Base-by-base conservation (phyloP, 2,329 filamentous ascomycete species). In the Cladobotryum protrusum region DNA sequence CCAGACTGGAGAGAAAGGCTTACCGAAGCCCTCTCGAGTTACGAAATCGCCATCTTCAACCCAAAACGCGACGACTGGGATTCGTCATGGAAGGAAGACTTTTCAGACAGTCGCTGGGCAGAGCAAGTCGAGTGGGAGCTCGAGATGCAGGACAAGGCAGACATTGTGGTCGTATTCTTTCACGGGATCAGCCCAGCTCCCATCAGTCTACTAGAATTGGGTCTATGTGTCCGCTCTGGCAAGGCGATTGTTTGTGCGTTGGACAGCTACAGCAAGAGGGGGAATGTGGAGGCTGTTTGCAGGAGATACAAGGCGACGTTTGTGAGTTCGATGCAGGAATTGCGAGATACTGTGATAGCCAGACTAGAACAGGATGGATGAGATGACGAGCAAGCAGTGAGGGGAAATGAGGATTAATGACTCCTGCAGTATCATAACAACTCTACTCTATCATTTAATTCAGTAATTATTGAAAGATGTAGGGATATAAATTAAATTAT, bases 71-170 rank as follows among this genome's bases (percentile, higher is more conserved):
- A 66, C 5, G 72, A 78, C 59, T 86, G 82, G 83, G 73, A 82
- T 57, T 59, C 62, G 8, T 71, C 64, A 1, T 81, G 77, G 73
- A 64, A 54, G 13, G 76, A 82, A 47, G 73, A 81, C 44, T 65
- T 73, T 15, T 61, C 65, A 0, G 73, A 74, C 50, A 53, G 55
- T 3, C 70, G 66, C 0, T 85, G 79, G 63, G 63, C 62, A 8
- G 63, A 74, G 36, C 83, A 86, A 60, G 72, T 81, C 0, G 63
- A 72, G 29, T 86, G 83, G 82, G 83, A 86, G 66, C 68, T 85
- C 2, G 68, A 74, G 14, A 78, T 72, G 62, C 75, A 81, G 54
- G 74, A 79, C 13, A 53, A 54, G 1, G 77, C 78, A 0, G 71
- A 76, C 56, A 58, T 85, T 5, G 66, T 85, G 6, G 75, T 77